Conservation (phyloP, 805 yeast species). For the Metschnikowia henanensis region DNA sequence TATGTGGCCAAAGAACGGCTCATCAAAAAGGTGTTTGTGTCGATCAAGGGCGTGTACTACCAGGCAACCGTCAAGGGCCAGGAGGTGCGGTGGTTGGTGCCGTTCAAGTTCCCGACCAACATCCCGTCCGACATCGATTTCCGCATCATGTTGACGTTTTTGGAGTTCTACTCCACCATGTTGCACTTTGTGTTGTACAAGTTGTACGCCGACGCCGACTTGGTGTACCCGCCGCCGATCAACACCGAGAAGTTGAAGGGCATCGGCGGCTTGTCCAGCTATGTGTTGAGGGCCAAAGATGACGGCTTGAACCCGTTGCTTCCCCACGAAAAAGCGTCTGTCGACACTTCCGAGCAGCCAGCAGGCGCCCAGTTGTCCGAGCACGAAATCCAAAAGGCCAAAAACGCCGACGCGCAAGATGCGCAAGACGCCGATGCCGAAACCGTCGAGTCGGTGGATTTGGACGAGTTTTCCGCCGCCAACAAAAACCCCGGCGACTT, state of each 20-base stretch:
- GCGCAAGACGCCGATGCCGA: constrained; percentile 30
- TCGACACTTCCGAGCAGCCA: constrained; percentile 21
- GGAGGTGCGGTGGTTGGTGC: constrained; percentile 94
- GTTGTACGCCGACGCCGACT: constrained; percentile 79
- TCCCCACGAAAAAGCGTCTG: constrained; percentile 26
- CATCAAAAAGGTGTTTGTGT: constrained; percentile 86
- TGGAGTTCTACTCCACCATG: constrained; percentile 93
- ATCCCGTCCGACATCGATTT: constrained; percentile 94
- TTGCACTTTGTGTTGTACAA: constrained; percentile 85
- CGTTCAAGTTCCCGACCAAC: constrained; percentile 95
- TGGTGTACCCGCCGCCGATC: constrained; percentile 89
- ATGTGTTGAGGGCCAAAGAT: constrained; percentile 61
- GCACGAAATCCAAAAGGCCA: constrained; percentile 48
- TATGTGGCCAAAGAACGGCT: constrained; percentile 82
- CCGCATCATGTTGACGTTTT: constrained; percentile 93
- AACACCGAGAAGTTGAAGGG: constrained; percentile 73
- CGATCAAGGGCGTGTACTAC: constrained; percentile 96
- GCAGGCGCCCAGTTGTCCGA: constrained; percentile 38
- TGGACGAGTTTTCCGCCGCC: constrained; percentile 71
- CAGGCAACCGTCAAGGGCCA: constrained; percentile 90
- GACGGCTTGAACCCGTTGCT: constrained; percentile 36
- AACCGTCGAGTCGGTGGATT: constrained; percentile 24
- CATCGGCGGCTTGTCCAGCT: constrained; percentile 86
- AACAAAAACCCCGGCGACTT: constrained; percentile 67
- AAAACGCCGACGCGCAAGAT: constrained; percentile 44